Base-by-base conservation (phyloP, 108 stramenopile species). In the Ochromonas danica region DNA sequence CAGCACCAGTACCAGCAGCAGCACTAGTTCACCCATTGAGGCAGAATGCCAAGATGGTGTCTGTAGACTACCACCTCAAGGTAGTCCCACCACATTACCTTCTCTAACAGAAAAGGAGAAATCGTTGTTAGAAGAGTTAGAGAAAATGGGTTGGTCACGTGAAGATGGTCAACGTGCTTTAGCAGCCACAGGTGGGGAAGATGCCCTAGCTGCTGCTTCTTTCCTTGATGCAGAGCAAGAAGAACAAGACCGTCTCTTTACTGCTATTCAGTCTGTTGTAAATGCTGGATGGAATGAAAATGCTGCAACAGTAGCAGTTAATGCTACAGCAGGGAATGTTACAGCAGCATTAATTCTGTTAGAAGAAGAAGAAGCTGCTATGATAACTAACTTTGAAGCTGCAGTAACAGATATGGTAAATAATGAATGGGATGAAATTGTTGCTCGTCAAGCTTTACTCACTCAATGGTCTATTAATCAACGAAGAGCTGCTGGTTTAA, bases 361-460 rank as follows among this genome's bases (percentile, higher is more conserved):
- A 41, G n/a, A 30, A 22, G 41, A 40, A 2, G 71, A 72, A 41
- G 71, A 72, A 41, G 71, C 36, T 2, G 1, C 3, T 1, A 14
- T 72, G n/a, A n/a, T 1, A 22, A 30, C 6, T n/a, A n/a, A 72
- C 6, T 72, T 72, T 41, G 41, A 72, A 39, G 28, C 30, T 61
- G 81, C 60, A 42, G 67, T 81, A 65, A 38, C 1, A 22, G 39
- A 65, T 33, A 70, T 82, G 85, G 83, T 31, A 40, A 81, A 36
- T 62, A 78, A 14, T 30, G 85, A 83, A 1, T 85, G 85, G 85
- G 85, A 85, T 42, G 81, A 84, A 51, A 79, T 84, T 61, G 83
- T 83, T 0, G 85, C 85, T 14, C 40, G 84, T 17, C 80, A 83
- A 67, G 85, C 85, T 25, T 61, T 85, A 42, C 39, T 81, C 36